Conservation (phyloP, 2,329 filamentous ascomycete species). For the Cylindrodendrum hubeiense region DNA sequence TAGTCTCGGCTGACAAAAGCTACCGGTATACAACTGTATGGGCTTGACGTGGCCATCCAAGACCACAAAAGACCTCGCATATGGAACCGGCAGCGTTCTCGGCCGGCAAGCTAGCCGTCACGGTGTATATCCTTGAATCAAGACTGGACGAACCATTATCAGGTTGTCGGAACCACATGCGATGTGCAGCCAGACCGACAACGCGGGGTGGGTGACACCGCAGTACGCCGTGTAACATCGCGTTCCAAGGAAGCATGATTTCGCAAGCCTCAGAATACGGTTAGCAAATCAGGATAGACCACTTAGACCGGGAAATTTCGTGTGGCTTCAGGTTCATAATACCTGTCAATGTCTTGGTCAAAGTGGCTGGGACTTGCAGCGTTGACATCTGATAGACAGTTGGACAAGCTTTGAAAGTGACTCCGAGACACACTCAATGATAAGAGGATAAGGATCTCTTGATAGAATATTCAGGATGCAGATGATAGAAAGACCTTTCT, state of each 20-base stretch:
- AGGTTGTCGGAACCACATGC: neutral
- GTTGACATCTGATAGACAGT: neutral
- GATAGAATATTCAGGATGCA: neutral
- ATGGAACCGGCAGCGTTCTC: neutral
- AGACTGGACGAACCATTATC: neutral
- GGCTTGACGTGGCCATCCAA: neutral
- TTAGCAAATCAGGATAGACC: neutral
- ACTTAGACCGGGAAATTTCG: neutral
- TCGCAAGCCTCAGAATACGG: neutral
- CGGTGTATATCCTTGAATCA: neutral
- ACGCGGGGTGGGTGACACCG: neutral
- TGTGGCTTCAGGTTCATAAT: neutral
- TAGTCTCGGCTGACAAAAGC: neutral
- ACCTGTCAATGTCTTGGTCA: neutral
- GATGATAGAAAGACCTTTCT: neutral
- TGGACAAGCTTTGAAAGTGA: neutral
- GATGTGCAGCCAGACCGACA: neutral
- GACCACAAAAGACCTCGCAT: neutral
- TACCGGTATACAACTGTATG: neutral
- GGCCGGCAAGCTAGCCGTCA: neutral
- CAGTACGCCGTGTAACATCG: neutral
- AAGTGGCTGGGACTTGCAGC: neutral
- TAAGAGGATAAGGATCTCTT: neutral
- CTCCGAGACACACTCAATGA: neutral
- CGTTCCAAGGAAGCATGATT: neutral